Percentiles rank a stretch among this genome's conserved stretches.
phyloP scores from a whole-genome alignment of 2,329 filamentous ascomycete species.

The Lachnellula occidentalis region DNA sequence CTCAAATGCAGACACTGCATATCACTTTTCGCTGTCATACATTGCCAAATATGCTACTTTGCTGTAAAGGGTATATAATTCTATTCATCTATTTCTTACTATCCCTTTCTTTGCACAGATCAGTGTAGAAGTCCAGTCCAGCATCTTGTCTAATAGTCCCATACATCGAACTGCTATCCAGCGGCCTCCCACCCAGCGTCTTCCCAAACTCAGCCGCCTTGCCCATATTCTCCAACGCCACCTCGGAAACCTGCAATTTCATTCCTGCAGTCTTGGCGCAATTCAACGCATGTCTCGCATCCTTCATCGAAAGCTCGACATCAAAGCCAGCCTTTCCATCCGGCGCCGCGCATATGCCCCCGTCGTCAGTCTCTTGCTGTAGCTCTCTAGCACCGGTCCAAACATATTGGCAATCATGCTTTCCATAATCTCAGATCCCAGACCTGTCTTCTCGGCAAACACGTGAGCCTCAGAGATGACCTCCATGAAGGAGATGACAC shows the following conservation, averaged over 20 bases:
- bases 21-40: no score
- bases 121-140: conserved; percentile 40
- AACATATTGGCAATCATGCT: conserved; percentile 39
- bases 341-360: conserved; percentile 36
- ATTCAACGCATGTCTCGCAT: conserved; percentile 24
- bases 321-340: conserved; percentile 21
- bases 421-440: conserved; percentile 38
- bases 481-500: conserved; percentile 34
- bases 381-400: conserved; percentile 37
- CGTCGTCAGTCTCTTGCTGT: conserved; percentile 38
- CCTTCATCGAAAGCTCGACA: conserved; percentile 24
- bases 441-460: conserved; percentile 40
- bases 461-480: conserved; percentile 41
- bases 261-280: conserved; percentile 19
- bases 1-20: no score
- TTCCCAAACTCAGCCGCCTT: conserved; percentile 36
- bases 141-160: conserved; percentile 41
- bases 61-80: no score
- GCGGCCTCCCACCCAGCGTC: conserved; percentile 26
- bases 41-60: no score
- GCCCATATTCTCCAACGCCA: conserved; percentile 36
- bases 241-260: conserved; percentile 20
- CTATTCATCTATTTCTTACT: background rate
- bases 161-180: conserved; percentile 48
- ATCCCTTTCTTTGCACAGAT: conserved; percentile 25